phyloP scores from a whole-genome alignment of 345 rosid species.

The Dipteronia sinensis region DNA sequence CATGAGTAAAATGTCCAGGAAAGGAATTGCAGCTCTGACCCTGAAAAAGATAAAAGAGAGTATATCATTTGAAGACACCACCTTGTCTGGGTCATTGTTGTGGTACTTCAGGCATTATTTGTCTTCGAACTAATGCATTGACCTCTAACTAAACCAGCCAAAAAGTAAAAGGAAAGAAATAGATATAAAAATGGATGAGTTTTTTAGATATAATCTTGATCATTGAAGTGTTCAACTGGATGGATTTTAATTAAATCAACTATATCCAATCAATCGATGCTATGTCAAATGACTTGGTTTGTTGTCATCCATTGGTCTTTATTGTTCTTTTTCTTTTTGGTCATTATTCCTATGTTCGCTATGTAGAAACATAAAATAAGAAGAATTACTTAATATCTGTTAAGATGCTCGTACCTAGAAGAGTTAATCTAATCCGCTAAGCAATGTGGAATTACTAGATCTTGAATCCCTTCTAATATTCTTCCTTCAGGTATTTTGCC shows the following conservation, averaged over 20 bases:
- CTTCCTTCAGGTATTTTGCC: neutral
- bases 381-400: neutral
- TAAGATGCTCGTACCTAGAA: neutral
- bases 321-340: neutral
- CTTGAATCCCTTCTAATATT: neutral
- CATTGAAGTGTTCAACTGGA: neutral
- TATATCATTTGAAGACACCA: neutral
- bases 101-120: neutral
- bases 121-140: neutral
- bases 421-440: neutral
- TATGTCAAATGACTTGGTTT: neutral
- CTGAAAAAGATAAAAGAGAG: neutral
- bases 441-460: neutral
- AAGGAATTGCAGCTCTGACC: neutral
- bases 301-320: neutral
- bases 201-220: neutral
- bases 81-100: neutral
- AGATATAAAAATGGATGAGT: neutral
- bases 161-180: neutral
- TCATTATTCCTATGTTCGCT: neutral
- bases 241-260: neutral
- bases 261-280: neutral
- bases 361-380: neutral
- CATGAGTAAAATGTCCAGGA: neutral
- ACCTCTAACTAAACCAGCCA: neutral